Base-by-base conservation (phyloP, 169 alveolate genomes). In the Cyclospora cayetanensis region DNA sequence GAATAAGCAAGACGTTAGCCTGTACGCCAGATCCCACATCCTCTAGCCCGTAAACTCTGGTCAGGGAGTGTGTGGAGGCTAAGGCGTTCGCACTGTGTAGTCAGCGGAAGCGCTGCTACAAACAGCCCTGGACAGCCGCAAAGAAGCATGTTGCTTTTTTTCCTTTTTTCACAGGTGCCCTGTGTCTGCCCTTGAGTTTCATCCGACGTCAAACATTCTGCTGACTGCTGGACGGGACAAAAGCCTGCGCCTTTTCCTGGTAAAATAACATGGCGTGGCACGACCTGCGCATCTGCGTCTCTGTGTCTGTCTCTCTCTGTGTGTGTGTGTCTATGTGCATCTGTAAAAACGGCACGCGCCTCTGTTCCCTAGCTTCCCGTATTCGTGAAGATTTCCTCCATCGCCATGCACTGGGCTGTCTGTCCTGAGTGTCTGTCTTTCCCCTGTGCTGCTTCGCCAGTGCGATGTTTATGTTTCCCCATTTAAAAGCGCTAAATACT, bases 151-250 rank as follows among this genome's bases (percentile, higher is more conserved):
- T 50, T 9, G 9, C 25, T 50, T 18, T 50, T 18, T 50, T 50
- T 9, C 18, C 60, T 50, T 9, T 18, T 50, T 9, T 50, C 18
- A 18, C 60, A 50, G 60, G 25, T 50, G 60, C 60, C 25, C 60
- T 18, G 60, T 50, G 25, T 11, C 25, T 18, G 86, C 86, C 9
- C 66, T 74, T 27, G 86, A 74, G 41, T 74, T 74, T 41, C 86
- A 74, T 41, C 86, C 86, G 1, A 55, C 41, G 9, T 20, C 18
- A 39, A 1, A 55, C 22, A 9, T 42, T 22, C 86, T 74, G 66
- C 9, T 74, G 66, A 74, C 86, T 2, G 86, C 66, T 65, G 86
- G 86, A 1, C 55, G 86, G 43, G 86, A 74, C 65, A 22, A 74
- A 43, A 41, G 66, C 25, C 35, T 74, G 37, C 86, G 86, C 65